Percentiles rank a stretch among this genome's conserved stretches.
These are phyloP conservation scores for Beauveria caledonica DNA, from an alignment of 2,329 filamentous ascomycete genomes.

Conservation along the genomic window DNA sequence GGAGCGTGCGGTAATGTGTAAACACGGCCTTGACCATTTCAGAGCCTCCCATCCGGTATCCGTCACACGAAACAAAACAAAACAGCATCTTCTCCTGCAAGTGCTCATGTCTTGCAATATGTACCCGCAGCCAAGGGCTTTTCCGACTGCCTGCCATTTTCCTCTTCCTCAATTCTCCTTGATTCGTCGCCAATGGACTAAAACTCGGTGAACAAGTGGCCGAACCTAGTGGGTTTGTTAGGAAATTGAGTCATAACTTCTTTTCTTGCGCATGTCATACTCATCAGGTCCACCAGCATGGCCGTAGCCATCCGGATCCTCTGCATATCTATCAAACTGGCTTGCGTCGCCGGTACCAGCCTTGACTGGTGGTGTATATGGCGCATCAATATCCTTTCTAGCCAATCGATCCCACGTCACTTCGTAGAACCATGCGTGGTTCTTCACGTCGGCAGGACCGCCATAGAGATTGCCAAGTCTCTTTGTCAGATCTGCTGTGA, in stretches of 20 bases:
- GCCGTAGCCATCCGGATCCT: slow-evolving; percentile 92
- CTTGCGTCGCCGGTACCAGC: slow-evolving; percentile 91
- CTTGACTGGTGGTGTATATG: slow-evolving; percentile 92
- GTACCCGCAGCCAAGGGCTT: not conserved
- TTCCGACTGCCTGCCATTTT: not conserved
- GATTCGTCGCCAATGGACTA: slow-evolving; percentile 26
- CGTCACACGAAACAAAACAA: slow-evolving; percentile 1
- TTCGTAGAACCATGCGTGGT: slow-evolving; percentile 91
- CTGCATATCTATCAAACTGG: slow-evolving; percentile 96
- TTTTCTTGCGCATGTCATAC: slow-evolving; percentile 51
- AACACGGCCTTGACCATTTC: not conserved
- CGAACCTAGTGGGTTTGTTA: slow-evolving; percentile 44
- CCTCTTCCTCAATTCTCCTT: not conserved
- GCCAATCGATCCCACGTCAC: slow-evolving; percentile 94
- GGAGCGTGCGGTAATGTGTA: not conserved
- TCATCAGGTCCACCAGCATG: slow-evolving; percentile 63
- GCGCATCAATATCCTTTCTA: slow-evolving; percentile 95
- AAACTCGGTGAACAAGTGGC: slow-evolving; percentile 69
- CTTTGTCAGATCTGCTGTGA: slow-evolving; percentile 92
- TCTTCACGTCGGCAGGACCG: slow-evolving; percentile 87
- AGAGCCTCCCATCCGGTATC: not conserved
- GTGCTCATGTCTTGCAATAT: not conserved
- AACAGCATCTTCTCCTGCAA: not conserved
- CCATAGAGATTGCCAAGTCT: slow-evolving; percentile 88
- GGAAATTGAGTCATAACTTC: not conserved